These are phyloP conservation scores for Trametes maxima DNA, from an alignment of 768 basidiomycete genomes.

Conservation along the genomic window DNA sequence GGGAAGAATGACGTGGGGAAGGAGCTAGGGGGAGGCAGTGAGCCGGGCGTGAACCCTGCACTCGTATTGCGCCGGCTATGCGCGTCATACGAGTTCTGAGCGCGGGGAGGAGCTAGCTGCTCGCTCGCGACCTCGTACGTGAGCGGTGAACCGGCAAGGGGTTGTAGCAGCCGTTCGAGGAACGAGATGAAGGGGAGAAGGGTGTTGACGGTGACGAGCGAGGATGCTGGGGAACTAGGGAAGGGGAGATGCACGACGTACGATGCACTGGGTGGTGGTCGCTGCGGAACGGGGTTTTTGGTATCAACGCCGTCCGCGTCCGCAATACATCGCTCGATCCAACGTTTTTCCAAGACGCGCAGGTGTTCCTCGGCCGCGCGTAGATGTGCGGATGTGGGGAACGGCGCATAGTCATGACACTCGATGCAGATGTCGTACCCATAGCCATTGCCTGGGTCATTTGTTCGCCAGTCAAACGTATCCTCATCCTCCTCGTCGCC, in stretches of 20 bases:
- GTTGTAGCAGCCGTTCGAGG: conserved; percentile 64
- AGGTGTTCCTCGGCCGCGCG: conserved; percentile 79
- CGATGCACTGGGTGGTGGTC: conserved; percentile 73
- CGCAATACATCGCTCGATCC: conserved; percentile 50
- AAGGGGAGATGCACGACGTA: conserved; percentile 76
- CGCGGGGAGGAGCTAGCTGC: conserved; percentile 26
- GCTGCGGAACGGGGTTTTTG: conserved; percentile 44
- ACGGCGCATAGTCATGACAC: conserved; percentile 79
- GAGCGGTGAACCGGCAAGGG: conserved; percentile 34
- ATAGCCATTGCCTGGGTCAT: conserved; percentile 52
- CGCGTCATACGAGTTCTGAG: conserved; percentile 5
- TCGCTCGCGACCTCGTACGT: conserved; percentile 23
- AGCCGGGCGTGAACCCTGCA: conserved; percentile 24
- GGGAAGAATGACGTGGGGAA: conserved; percentile 34
- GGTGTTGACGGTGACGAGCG: conserved; percentile 52
- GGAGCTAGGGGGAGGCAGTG: conserved; percentile 31
- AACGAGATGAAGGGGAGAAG: conserved; percentile 68
- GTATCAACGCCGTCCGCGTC: conserved; percentile 18
- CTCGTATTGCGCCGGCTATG: conserved; percentile 13
- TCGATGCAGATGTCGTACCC: conserved; percentile 89
- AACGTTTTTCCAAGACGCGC: conserved; percentile 62
- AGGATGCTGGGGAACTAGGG: conserved; percentile 65
- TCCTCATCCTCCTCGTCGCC: conserved; percentile 29
- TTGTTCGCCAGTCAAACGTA: conserved; percentile 40
- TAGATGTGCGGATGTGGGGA: conserved; percentile 67